Evolutionary conservation across 148 eudicot species (phyloP).

Genomic region (Vaccinium darrowii): DNA sequence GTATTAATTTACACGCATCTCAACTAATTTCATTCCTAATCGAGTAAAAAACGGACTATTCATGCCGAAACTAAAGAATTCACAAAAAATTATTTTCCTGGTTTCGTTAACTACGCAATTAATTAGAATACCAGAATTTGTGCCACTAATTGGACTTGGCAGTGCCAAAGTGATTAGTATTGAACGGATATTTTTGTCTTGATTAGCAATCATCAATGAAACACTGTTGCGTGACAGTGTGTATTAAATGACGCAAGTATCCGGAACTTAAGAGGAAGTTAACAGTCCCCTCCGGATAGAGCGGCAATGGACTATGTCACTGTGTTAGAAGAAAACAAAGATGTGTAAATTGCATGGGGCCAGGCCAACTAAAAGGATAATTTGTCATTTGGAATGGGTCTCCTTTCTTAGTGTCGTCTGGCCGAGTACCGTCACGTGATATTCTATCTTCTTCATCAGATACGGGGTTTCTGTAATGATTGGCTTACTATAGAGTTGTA

Average conservation of each 20-base stretch:
- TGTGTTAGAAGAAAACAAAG: background rate
- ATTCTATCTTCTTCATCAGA: too few relatives aligned
- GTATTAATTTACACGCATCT: too few relatives aligned
- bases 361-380: background rate
- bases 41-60: too few relatives aligned
- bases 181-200: background rate
- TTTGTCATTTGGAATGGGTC: background rate
- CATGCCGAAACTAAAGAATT: too few relatives aligned
- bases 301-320: background rate
- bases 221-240: background rate
- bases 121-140: background rate
- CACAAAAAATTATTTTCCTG: background rate
- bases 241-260: background rate
- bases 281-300: background rate
- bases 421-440: too few relatives aligned
- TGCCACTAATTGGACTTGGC: background rate
- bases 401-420: too few relatives aligned
- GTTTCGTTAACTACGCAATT: background rate
- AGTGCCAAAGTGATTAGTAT: background rate
- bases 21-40: too few relatives aligned
- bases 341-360: background rate
- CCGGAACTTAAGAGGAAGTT: background rate
- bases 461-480: too few relatives aligned
- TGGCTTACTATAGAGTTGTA: too few relatives aligned
- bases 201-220: background rate